These are phyloP conservation scores for Delitschia confertaspora DNA, from an alignment of 495 filamentous ascomycete genomes.

Conservation along the genomic window DNA sequence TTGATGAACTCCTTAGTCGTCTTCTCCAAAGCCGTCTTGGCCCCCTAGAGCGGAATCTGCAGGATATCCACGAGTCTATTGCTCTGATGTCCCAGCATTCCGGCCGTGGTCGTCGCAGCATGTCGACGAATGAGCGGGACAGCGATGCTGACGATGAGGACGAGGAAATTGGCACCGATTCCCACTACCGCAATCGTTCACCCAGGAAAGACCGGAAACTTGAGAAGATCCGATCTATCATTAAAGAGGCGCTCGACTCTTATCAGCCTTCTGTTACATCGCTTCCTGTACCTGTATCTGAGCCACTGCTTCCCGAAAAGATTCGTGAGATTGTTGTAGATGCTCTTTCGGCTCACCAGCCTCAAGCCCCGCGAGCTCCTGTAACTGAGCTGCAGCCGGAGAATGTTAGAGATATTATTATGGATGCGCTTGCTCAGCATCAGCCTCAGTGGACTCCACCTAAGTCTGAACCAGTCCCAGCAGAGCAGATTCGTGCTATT, in stretches of 20 bases:
- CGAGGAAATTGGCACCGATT: conserved; percentile 49
- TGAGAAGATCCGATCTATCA: conserved; percentile 70
- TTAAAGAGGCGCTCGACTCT: conserved; percentile 56
- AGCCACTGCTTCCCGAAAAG: conserved; percentile 16
- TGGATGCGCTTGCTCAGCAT: conserved; percentile 63
- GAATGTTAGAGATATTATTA: conserved; percentile 65
- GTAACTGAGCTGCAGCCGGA: conserved; percentile 44
- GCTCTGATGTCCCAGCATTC: conserved; percentile 12
- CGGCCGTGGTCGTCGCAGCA: conserved; percentile 22
- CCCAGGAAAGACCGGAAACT: conserved; percentile 65
- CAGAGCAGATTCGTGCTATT: conserved; percentile 14
- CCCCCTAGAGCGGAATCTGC: conserved; percentile 71
- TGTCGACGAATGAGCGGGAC: conserved; percentile 36
- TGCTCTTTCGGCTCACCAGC: conserved; percentile 49
- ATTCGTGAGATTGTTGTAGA: conserved; percentile 19
- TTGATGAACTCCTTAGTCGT: conserved; percentile 73
- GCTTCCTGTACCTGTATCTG: conserved; percentile 16
- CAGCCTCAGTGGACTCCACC: conserved; percentile 30
- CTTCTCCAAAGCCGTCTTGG: conserved; percentile 66
- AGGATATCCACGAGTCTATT: conserved; percentile 53
- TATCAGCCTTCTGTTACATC: conserved; percentile 13
- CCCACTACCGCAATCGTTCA: conserved; percentile 51
- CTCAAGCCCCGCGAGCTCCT: conserved; percentile 23
- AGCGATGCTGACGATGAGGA: conserved; percentile 96
- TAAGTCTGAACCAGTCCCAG: conserved; percentile 9